Evolutionary conservation across 768 basidiomycete genomes (phyloP), one percentile per base, ranked within the genome.

Genomic region (Hysterangium stoloniferum): DNA sequence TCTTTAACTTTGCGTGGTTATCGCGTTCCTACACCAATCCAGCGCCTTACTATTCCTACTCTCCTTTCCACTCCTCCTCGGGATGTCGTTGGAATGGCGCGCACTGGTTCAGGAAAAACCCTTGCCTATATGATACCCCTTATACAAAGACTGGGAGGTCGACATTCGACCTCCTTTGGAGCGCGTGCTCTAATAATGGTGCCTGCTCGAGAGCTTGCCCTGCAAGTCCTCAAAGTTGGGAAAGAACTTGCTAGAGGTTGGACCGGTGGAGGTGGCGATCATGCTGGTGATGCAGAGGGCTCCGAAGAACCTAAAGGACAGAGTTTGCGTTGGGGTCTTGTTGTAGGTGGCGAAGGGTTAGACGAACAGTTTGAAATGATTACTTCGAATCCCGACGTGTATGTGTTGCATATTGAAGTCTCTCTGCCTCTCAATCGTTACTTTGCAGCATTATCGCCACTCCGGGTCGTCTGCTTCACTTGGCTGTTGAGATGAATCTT

Each of bases 281-380:
- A 91, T 63, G 87, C 86, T 8, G 89, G 89, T 2, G 87, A 90
- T 58, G 68, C 61, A 28, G 79, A 79, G 54, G 59, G 22, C 47
- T 57, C 17, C 5, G 66, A 69, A 25, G 75, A 75, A 6, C 72
- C 72, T 49, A 80, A 77, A 60, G 72, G 79, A 6, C 74, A 84
- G 63, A 68, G 67, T 36, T 64, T 97, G 41, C 72, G 92, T 45
- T 99, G 96, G 96, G 87, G 92, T 50, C 72, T 99, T 42, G 74
- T 98, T 35, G 94, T 99, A 13, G 96, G 96, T 56, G 96, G 96
- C 43, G 96, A 98, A 64, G 82, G 86, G 31, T 59, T 99, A 68
- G 92, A 98, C 56, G 90, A 93, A 60, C 96, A 99, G 64, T 99
- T 97, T 56, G 86, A 94, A 64, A 85, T 86, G 80, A 89, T 99